These are phyloP conservation scores for Xerocomus nothofagi DNA, from an alignment of 1,284 basidiomycete genomes.

Conservation along the genomic window DNA sequence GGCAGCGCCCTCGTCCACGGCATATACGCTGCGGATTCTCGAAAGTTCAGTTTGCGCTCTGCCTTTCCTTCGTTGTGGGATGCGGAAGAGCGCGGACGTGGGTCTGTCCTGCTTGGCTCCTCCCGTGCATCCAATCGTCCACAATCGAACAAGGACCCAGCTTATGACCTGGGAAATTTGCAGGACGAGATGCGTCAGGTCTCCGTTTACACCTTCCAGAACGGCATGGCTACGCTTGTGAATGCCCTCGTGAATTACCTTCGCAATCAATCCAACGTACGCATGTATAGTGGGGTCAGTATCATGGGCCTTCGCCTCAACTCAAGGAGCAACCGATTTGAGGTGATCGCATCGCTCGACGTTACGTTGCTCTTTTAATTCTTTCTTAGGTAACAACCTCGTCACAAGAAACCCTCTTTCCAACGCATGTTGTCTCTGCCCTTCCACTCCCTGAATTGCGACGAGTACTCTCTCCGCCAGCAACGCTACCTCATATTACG, in stretches of 20 bases:
- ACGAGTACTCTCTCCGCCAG: conserved; percentile 44
- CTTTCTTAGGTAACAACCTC: conserved; percentile 44
- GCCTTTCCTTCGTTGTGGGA: conserved; percentile 77
- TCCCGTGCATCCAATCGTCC: conserved; percentile 35
- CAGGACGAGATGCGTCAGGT: conserved; percentile 53
- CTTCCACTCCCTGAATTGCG: conserved; percentile 73
- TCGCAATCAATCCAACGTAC: conserved; percentile 53
- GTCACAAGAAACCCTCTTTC: conserved; percentile 38
- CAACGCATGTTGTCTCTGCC: conserved; percentile 65
- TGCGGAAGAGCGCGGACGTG: conserved; percentile 62
- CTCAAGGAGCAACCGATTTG: conserved; percentile 38
- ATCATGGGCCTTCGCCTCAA: conserved; percentile 41
- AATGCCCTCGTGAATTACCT: conserved; percentile 55
- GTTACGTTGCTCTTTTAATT: conserved; percentile 12
- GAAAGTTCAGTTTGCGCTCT: conserved; percentile 71
- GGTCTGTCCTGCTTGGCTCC: conserved; percentile 70
- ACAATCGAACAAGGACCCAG: conserved; percentile 27
- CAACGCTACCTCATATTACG: conserved; percentile 47
- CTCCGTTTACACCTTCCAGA: conserved; percentile 78
- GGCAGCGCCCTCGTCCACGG: conserved; percentile 89
- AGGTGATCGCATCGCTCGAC: conserved; percentile 40
- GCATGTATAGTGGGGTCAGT: conserved; percentile 48
- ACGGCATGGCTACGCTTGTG: conserved; percentile 76
- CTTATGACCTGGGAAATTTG: conserved; percentile 56
- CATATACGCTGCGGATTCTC: conserved; percentile 87